Percentiles rank a stretch among this genome's conserved stretches.
These are phyloP conservation scores for Botrytis hyacinthi DNA, from an alignment of 2,329 filamentous ascomycete genomes.

Conservation along the genomic window DNA sequence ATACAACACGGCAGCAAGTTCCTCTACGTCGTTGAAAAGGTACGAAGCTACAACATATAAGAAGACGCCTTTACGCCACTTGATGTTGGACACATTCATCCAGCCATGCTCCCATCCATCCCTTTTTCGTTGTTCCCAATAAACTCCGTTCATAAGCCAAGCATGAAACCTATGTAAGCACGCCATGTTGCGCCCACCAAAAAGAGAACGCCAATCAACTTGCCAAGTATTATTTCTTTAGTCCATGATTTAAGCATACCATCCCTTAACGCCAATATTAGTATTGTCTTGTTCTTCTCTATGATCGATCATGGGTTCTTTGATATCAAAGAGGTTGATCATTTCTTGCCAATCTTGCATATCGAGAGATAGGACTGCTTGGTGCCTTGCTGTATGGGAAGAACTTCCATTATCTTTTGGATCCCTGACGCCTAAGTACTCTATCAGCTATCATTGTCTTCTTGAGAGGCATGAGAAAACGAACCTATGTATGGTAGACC, in stretches of 20 bases:
- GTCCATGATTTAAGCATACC: slow-evolving; percentile 35
- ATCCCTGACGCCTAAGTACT: slow-evolving; percentile 23
- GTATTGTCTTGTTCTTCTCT: slow-evolving; percentile 53
- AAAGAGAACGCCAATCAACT: neutral
- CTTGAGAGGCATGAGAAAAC: slow-evolving; percentile 43
- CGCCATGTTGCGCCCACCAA: neutral
- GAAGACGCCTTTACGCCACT: neutral
- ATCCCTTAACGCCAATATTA: slow-evolving; percentile 33
- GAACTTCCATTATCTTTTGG: neutral
- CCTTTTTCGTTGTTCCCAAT: neutral
- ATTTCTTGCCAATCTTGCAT: slow-evolving; percentile 79
- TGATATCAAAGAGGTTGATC: slow-evolving; percentile 72
- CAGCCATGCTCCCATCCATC: neutral
- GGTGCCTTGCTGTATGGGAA: slow-evolving; percentile 56
- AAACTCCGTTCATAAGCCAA: neutral
- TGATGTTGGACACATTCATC: neutral
- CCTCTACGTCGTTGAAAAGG: neutral
- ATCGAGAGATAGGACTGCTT: slow-evolving; percentile 86
- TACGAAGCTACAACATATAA: neutral
- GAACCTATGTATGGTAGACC: slow-evolving; percentile 77
- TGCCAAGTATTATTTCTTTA: neutral
- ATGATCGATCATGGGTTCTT: slow-evolving; percentile 81
- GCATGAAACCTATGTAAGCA: neutral
- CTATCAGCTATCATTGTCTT: slow-evolving; percentile 20
- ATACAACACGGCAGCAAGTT: neutral